Evolutionary conservation across 768 basidiomycete species (phyloP).

Genomic region (Leccinum variicolor): DNA sequence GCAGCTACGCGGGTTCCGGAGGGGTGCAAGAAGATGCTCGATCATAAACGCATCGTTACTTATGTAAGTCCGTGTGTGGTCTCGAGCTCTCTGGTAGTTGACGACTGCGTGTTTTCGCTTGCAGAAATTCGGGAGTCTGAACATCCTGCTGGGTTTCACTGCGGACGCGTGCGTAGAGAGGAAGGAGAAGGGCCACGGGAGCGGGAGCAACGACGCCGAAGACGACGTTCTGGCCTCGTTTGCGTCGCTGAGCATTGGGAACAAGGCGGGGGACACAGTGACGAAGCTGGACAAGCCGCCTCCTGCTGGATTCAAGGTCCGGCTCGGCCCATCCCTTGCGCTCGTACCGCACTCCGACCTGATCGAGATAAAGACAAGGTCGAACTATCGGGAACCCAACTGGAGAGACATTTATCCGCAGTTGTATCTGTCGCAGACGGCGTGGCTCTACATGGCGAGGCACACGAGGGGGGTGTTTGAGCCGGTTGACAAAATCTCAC

Average conservation of each 20-base stretch:
- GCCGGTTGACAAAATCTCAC: slow-evolving; percentile 44
- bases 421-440: slow-evolving; percentile 66
- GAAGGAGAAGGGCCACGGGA: background rate
- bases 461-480: slow-evolving; percentile 55
- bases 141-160: slow-evolving; percentile 56
- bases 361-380: slow-evolving; percentile 36
- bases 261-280: background rate
- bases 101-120: background rate
- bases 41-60: slow-evolving; percentile 59
- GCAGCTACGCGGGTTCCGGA: slow-evolving; percentile 45
- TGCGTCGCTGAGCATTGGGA: slow-evolving; percentile 21
- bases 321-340: slow-evolving; percentile 22
- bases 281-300: background rate
- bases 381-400: slow-evolving; percentile 33
- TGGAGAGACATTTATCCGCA: slow-evolving; percentile 66
- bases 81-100: background rate
- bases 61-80: slow-evolving; percentile 45
- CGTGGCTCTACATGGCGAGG: slow-evolving; percentile 54
- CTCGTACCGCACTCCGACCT: slow-evolving; percentile 35
- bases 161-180: slow-evolving; percentile 42
- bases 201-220: slow-evolving; percentile 12
- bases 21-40: slow-evolving; percentile 49
- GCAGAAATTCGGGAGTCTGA: slow-evolving; percentile 56
- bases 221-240: slow-evolving; percentile 27
- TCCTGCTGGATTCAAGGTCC: slow-evolving; percentile 15